phyloP scores from a whole-genome alignment of 2,329 filamentous ascomycete genomes.

The Ascochyta lentis region DNA sequence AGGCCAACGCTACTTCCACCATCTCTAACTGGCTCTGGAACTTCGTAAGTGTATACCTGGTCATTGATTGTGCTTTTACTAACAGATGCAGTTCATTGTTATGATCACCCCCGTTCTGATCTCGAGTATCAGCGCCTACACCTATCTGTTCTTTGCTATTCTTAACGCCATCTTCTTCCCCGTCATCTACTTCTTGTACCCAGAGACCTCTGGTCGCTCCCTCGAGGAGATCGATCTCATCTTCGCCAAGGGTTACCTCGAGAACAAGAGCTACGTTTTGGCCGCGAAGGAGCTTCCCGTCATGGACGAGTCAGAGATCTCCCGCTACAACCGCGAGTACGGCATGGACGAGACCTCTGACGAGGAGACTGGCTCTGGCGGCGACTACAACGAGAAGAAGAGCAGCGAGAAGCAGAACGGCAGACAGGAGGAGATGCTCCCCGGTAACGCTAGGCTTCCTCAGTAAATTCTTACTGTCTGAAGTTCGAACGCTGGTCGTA shows the following conservation, averaged over 20 bases:
- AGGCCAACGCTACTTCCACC: slow-evolving; percentile 62
- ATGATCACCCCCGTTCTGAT: slow-evolving; percentile 54
- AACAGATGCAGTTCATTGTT: slow-evolving; percentile 36
- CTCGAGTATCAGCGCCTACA: slow-evolving; percentile 48
- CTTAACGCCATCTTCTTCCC: slow-evolving; percentile 62
- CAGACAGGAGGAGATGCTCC: slow-evolving; percentile 30
- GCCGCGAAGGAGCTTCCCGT: slow-evolving; percentile 47
- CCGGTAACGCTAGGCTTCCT: slow-evolving; percentile 10
- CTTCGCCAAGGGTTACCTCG: slow-evolving; percentile 51
- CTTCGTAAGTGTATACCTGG: slow-evolving; percentile 24
- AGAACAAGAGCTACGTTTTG: slow-evolving; percentile 47
- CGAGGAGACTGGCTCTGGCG: slow-evolving; percentile 41
- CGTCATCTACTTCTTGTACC: slow-evolving; percentile 63
- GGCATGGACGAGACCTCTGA: slow-evolving; percentile 39
- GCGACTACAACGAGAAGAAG: slow-evolving; percentile 34
- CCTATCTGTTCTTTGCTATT: slow-evolving; percentile 58
- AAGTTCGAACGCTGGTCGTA: slow-evolving; percentile 24
- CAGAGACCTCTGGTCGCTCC: slow-evolving; percentile 59
- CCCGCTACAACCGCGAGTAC: slow-evolving; percentile 42
- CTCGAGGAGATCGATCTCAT: slow-evolving; percentile 62
- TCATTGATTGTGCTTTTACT: too few species aligned
- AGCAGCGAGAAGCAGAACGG: slow-evolving; percentile 17
- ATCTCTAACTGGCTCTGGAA: slow-evolving; percentile 64
- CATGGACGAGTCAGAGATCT: slow-evolving; percentile 45
- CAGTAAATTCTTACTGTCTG: slow-evolving; percentile 12